phyloP scores from a whole-genome alignment of 2,329 filamentous ascomycete genomes.

The Cordyceps fumosorosea region DNA sequence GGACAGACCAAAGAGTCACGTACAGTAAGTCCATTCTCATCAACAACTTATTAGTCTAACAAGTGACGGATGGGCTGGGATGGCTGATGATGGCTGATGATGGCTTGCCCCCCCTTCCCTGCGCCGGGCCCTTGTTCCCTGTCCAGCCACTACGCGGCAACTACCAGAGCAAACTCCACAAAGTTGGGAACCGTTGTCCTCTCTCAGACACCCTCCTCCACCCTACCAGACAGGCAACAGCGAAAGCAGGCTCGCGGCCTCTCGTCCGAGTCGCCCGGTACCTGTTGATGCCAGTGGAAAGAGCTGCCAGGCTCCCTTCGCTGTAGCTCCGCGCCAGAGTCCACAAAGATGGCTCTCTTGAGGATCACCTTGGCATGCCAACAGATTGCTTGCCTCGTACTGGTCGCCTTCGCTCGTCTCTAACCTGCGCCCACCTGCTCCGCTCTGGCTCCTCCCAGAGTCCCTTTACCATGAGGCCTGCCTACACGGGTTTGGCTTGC shows the following conservation, averaged over 20 bases:
- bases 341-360: not conserved
- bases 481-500: not conserved
- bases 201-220: not conserved
- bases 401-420: not conserved
- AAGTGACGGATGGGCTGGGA: too few relatives aligned
- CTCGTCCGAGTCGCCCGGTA: too few relatives aligned
- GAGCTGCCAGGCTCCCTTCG: not conserved
- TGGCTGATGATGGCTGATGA: not conserved
- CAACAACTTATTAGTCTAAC: too few relatives aligned
- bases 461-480: not conserved
- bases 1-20: too few relatives aligned
- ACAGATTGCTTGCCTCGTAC: too few relatives aligned
- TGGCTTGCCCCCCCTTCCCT: not conserved
- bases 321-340: not conserved
- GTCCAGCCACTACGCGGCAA: slow-evolving; percentile 9
- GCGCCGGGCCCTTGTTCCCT: not conserved
- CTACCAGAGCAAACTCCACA: slow-evolving; percentile 2
- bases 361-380: not conserved
- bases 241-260: too few relatives aligned
- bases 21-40: too few relatives aligned
- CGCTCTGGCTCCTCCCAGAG: not conserved
- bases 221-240: not conserved
- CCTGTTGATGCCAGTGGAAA: not conserved
- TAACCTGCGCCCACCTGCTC: not conserved
- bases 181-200: slow-evolving; percentile 9